Evolutionary conservation across 2,329 filamentous ascomycete species (phyloP).

Genomic region (Ilyonectria sp.): DNA sequence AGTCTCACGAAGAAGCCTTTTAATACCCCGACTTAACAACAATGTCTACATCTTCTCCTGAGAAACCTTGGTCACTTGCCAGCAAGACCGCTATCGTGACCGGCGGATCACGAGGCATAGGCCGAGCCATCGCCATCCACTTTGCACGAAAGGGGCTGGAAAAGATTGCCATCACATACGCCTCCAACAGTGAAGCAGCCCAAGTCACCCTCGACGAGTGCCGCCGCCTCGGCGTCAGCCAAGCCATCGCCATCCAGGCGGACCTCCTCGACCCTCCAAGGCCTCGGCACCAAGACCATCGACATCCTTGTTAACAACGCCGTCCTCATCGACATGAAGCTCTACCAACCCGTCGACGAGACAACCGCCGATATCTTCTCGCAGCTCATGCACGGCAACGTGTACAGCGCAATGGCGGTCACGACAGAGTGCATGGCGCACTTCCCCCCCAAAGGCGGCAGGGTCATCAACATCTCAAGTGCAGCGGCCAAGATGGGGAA

Average conservation of each 20-base stretch:
- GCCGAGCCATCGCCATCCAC: conserved; percentile 22
- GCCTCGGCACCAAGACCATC: neutral
- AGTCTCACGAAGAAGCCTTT: too few species aligned
- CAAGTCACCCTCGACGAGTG: neutral
- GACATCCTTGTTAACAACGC: conserved; percentile 23
- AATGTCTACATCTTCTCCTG: conserved; percentile 3
- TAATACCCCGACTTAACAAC: too few species aligned
- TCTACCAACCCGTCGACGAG: neutral
- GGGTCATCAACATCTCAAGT: conserved; percentile 13
- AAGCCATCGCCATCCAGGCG: conserved; percentile 1
- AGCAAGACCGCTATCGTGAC: conserved; percentile 28
- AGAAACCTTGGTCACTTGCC: conserved; percentile 12
- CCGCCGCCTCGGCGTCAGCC: neutral
- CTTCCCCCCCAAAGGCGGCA: conserved; percentile 3
- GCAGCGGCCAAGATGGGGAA: neutral
- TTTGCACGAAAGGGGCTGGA: conserved; percentile 21
- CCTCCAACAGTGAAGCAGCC: neutral
- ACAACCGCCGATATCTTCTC: neutral
- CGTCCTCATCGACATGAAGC: neutral
- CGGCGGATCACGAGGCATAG: conserved; percentile 24
- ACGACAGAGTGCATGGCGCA: neutral
- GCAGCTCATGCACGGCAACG: conserved; percentile 9
- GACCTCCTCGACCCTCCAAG: neutral
- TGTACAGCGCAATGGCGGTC: neutral
- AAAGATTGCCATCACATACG: conserved; percentile 27